phyloP scores from a whole-genome alignment of 2,329 filamentous ascomycete genomes.

The Stagonosporopsis cucurbitacearum region DNA sequence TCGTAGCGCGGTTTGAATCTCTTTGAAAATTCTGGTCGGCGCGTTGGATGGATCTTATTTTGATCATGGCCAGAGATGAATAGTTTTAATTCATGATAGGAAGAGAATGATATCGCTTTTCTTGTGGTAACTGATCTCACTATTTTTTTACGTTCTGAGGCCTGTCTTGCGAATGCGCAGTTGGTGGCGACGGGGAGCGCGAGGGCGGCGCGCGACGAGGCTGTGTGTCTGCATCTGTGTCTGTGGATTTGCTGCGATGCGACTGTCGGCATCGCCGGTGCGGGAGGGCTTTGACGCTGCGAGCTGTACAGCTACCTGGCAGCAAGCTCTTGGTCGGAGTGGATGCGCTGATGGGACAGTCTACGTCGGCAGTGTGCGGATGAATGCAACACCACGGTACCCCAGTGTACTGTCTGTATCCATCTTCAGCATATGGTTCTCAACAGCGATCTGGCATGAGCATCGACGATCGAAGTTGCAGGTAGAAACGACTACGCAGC shows the following conservation, averaged over 20 bases:
- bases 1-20: background rate
- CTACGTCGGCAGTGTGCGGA: background rate
- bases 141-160: constrained; percentile 43
- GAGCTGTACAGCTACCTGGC: background rate
- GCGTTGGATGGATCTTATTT: background rate
- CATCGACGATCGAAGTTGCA: background rate
- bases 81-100: constrained; percentile 46
- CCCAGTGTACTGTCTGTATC: background rate
- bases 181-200: background rate
- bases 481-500: background rate
- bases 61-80: constrained; percentile 47
- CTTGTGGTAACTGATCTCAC: constrained; percentile 47
- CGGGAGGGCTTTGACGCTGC: background rate
- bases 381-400: background rate
- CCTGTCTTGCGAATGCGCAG: constrained; percentile 23
- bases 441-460: background rate
- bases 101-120: constrained; percentile 49
- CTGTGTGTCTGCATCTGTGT: constrained; percentile 1
- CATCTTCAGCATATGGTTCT: too few relatives aligned
- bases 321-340: too few relatives aligned
- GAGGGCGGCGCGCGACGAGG: background rate
- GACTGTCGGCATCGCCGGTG: background rate
- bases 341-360: background rate
- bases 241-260: background rate
- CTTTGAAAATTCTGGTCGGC: background rate